Conservation (phyloP, 2,329 filamentous ascomycete species). For the Alternaria angustiovoidea region DNA sequence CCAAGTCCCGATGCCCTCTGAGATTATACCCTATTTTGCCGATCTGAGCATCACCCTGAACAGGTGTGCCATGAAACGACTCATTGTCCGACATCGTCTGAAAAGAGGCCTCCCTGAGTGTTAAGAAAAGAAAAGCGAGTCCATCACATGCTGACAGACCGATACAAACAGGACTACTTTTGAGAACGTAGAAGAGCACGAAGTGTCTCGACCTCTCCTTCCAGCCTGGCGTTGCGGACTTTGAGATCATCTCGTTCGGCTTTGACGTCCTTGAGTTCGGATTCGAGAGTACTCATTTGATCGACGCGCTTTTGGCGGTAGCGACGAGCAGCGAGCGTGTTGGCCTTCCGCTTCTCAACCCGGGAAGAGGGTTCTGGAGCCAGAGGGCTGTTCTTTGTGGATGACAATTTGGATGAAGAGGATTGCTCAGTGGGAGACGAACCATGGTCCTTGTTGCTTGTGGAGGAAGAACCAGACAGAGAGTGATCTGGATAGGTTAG, state of each 20-base stretch:
- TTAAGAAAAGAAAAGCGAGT: conserved; percentile 2
- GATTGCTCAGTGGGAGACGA: conserved; percentile 40
- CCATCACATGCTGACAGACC: conserved; percentile 23
- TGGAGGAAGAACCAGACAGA: conserved; percentile 37
- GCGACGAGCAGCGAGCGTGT: conserved; percentile 75
- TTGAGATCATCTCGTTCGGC: conserved; percentile 70
- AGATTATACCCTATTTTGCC: conserved; percentile 44
- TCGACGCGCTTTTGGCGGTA: conserved; percentile 76
- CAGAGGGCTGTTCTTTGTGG: conserved; percentile 31
- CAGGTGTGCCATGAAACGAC: conserved; percentile 32
- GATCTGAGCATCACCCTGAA: conserved; percentile 36
- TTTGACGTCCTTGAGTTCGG: conserved; percentile 65
- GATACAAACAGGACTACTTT: conserved; percentile 26
- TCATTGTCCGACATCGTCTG: conserved; percentile 44
- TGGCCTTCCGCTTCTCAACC: conserved; percentile 67
- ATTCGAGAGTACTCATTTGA: conserved; percentile 69
- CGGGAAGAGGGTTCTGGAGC: conserved; percentile 36
- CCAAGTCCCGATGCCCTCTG: conserved; percentile 10
- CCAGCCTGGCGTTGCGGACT: conserved; percentile 68
- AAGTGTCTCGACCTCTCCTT: conserved; percentile 71
- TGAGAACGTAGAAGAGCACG: conserved; percentile 59
- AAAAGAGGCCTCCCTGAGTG: conserved; percentile 20
- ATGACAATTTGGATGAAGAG: conserved; percentile 33
- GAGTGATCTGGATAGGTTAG: conserved; percentile 35
- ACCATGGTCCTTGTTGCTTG: conserved; percentile 33